These are phyloP conservation scores for Passalora sequoiae DNA, from an alignment of 2,329 filamentous ascomycete species.

Conservation along the genomic window DNA sequence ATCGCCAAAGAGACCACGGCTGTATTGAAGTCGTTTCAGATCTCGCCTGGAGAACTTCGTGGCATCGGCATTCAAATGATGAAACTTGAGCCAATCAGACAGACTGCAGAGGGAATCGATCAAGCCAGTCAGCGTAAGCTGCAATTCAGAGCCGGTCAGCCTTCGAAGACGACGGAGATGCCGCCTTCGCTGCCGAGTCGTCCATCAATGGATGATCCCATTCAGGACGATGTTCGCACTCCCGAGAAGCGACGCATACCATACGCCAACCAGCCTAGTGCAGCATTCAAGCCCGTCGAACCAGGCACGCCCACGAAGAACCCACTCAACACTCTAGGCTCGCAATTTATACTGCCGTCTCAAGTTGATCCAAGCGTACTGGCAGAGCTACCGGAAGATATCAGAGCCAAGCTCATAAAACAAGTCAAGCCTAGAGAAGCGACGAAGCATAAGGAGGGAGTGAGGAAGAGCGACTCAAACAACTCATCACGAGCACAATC, in stretches of 20 bases:
- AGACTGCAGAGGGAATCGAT: slow-evolving; percentile 44
- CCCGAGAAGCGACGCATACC: slow-evolving; percentile 30
- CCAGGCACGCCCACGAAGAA: slow-evolving; percentile 51
- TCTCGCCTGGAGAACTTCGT: slow-evolving; percentile 86
- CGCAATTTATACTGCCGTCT: slow-evolving; percentile 84
- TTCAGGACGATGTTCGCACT: slow-evolving; percentile 44
- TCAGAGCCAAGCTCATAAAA: slow-evolving; percentile 67
- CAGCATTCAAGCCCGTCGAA: slow-evolving; percentile 33
- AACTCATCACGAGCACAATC: slow-evolving; percentile 22
- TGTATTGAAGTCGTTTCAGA: slow-evolving; percentile 72
- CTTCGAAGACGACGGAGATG: slow-evolving; percentile 32
- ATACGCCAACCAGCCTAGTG: slow-evolving; percentile 29
- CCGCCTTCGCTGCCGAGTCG: slow-evolving; percentile 11
- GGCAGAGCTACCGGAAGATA: slow-evolving; percentile 76
- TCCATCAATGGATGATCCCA: slow-evolving; percentile 35
- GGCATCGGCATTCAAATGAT: slow-evolving; percentile 91
- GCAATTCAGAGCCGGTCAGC: slow-evolving; percentile 58
- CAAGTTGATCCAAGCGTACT: slow-evolving; percentile 78
- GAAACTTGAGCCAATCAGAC: slow-evolving; percentile 76
- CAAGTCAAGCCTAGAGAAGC: slow-evolving; percentile 38
- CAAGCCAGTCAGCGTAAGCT: slow-evolving; percentile 77
- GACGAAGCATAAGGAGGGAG: no score
- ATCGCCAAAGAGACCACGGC: slow-evolving; percentile 80
- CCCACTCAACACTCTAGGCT: slow-evolving; percentile 73
- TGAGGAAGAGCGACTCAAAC: slow-evolving; percentile 22